Evolutionary conservation across 768 basidiomycete species (phyloP), one percentile per base, ranked within the genome.

Genomic region (Mycena sanguinolenta): DNA sequence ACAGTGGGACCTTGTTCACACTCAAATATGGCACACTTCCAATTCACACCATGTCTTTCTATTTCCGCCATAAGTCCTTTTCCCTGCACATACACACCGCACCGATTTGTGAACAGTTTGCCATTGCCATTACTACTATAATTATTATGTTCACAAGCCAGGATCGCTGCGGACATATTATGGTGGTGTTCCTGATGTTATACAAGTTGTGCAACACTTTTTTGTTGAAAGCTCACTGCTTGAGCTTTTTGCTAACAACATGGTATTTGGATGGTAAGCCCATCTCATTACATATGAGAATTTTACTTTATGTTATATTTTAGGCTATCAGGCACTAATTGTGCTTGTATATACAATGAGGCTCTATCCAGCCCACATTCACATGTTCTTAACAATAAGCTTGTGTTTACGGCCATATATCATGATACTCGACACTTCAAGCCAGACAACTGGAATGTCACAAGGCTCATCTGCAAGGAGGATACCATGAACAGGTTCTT

Each of bases 401-500:
- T 58, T 12, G 55, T 36, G 23, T 58, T 58, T 13, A 25, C 55
- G n/a, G n/a, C 55, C 2, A 39, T 58, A 12, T 58, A 58, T 38
- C 6, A 23, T n/a, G 5, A 58, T 2, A 23, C 8, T 10, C 2
- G 16, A 14, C 55, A 39, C 13, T 14, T 39, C 25, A 25, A 12
- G 1, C 55, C 55, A 4, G 55, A 58, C 4, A 23, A 39, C 23
- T 58, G 55, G 55, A 36, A 25, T 4, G 8, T 36, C n/a, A 25
- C 55, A 1, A 36, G 54, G 32, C 17, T 55, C 2, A 55, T 55
- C 30, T 36, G 36, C 36, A 58, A 58, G n/a, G 57, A 69, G 42
- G 30, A 59, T 28, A 59, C 63, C 25, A 34, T 52, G 53, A 59
- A 76, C 27, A 68, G 57, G 10, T 76, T 76, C 54, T 67, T 74